Conservation (phyloP, 805 yeast genomes). For the Candida orba region DNA sequence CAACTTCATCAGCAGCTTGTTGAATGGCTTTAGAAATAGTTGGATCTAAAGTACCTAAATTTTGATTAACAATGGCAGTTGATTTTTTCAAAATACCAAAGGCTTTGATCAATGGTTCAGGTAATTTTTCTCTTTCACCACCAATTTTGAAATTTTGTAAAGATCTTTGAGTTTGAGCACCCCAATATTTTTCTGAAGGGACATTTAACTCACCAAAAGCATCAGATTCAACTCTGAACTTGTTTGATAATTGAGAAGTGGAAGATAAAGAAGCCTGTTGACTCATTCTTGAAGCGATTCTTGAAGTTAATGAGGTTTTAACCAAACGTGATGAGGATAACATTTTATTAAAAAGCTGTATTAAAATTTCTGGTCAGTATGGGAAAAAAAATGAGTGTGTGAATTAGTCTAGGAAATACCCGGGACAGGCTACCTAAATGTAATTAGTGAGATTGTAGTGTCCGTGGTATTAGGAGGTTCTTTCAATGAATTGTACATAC, state of each 20-base stretch:
- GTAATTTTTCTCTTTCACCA: constrained; percentile 84
- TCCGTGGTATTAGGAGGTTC: too few relatives aligned
- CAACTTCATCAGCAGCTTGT: constrained; percentile 92
- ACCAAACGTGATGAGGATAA: constrained; percentile 5
- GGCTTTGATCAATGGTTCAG: constrained; percentile 83
- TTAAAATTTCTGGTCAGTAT: background rate
- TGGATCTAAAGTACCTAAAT: constrained; percentile 78
- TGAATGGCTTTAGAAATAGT: constrained; percentile 78
- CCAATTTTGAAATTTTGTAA: constrained; percentile 93
- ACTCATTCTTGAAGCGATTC: constrained; percentile 6
- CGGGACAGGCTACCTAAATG: too few relatives aligned
- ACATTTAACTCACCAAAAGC: constrained; percentile 97
- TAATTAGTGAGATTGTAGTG: too few relatives aligned
- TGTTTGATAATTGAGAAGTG: background rate
- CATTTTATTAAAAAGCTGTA: background rate
- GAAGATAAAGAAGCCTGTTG: constrained; percentile 5
- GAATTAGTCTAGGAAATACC: too few relatives aligned
- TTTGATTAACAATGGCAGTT: constrained; percentile 84
- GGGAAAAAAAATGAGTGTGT: too few relatives aligned
- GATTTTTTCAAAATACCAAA: constrained; percentile 93
- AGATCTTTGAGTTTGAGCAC: constrained; percentile 96
- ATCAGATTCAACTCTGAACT: constrained; percentile 70
- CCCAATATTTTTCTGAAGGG: constrained; percentile 84
- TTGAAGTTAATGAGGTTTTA: constrained; percentile 5
- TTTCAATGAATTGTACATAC: too few relatives aligned